Base-by-base conservation (phyloP, 2,329 filamentous ascomycete genomes). In the Paracamarosporium sp. region DNA sequence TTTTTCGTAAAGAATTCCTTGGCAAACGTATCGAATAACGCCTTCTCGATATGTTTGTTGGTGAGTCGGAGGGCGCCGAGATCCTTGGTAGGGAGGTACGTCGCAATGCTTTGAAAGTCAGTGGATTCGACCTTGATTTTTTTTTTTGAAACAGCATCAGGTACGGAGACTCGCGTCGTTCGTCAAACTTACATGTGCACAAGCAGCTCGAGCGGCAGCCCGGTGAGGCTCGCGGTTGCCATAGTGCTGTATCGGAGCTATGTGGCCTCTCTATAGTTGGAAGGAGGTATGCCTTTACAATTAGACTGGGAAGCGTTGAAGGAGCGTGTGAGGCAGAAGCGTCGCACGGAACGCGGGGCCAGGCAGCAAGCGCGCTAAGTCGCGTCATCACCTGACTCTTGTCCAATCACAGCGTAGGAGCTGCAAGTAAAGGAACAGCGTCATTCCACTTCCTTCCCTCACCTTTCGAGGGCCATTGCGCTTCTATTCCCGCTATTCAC, bases 1-100 rank as follows among this genome's bases (percentile, higher is more conserved):
- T 84, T 85, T 70, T 86, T 86, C 50, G 77, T 79, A 74, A 91
- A 90, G 78, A 88, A 90, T 61, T 89, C 86, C 24, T 77, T 77
- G 27, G 82, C 79, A 63, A 90, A 90, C 31, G 78, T 78, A 47
- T 81, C 77, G 71, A 85, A 85, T 12, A 89, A 76, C 1, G 78
- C 76, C 20, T 74, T 73, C 67, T 90, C 86, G 12, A 87, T 68
- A 17, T 78, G 70, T 54, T 82, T 85, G 76, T 86, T 88, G 2
- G 80, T 80, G 15, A 82, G 74, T 6, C 88, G 86, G 7, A 90
- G 69, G 12, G 74, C 70, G 56, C 82, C 79, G 17, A 89, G 80
- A 7, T 89, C 86, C 0, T 72, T 53, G 0, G 88, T 90, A 0
- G 78, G 77, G 17, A 90, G 80, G 46, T 80, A 75, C 8, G 35